Base-by-base conservation (phyloP, 2,329 filamentous ascomycete species). In the Pseudofabraea citricarpa region DNA sequence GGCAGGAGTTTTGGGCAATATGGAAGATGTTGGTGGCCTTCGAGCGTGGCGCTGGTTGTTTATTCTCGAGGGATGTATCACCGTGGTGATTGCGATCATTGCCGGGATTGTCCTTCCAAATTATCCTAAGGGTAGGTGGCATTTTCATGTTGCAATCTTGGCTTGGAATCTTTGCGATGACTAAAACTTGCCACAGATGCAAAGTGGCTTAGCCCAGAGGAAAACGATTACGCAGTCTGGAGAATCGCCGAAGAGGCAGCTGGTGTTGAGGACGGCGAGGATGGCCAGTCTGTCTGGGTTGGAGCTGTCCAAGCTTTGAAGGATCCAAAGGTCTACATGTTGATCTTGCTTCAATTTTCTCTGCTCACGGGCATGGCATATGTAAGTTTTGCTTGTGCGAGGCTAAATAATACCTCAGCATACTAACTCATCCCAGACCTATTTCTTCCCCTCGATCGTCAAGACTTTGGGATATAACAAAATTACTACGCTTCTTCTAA, bases 221-320 rank as follows among this genome's bases (percentile, higher is more conserved):
- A 73, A 43, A 64, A 67, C 16, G 59, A 64, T 9, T 56, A 69
- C 10, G 66, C 66, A 3, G 64, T 69, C 13, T 81, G 76, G 76
- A 63, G 79, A 6, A 62, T 83, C 1, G 71, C 79, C 9, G 51
- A 74, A 79, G 52, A 22, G n/a, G 79, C 82, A 54, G 74, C 80
- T 21, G 79, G 79, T 10, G 70, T 81, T 54, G 77, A 79, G 45
- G 80, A 83, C 54, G 78, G 73, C 74, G 64, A 71, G 19, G 71
- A 22, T 78, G n/a, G n/a, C n/a, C n/a, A n/a, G n/a, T n/a, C n/a
- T n/a, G n/a, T n/a, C n/a, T n/a, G n/a, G 78, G 0, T 36, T 20
- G 15, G 66, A 64, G 48, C 26, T 32, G 19, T 24, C 9, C 20
- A 37, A 22, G 76, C 5, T 59, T 67, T 46, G 49, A 52, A 27